A percentile compares a stretch with the other conserved stretches of the same genome.
Evolutionary conservation across 2,329 filamentous ascomycete species (phyloP).

Genomic region (Fusarium subtropicale): DNA sequence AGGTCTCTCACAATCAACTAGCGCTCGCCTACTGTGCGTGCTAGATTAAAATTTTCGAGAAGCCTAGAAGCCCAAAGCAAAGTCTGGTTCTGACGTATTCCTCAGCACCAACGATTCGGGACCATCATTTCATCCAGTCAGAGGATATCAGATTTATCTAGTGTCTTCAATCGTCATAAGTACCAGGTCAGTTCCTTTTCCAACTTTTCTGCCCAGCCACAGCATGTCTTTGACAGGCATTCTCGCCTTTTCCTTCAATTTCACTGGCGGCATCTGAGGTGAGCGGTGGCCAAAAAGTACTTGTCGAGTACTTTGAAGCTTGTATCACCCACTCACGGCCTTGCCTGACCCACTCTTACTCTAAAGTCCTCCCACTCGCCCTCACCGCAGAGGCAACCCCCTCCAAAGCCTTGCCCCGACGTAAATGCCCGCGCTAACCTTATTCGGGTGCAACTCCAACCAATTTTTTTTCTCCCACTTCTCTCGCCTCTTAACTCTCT

Average conservation of each 20-base stretch:
- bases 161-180: constrained; percentile 34
- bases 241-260: constrained; percentile 17
- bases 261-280: constrained; percentile 33
- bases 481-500: constrained; percentile 50
- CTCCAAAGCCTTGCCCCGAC: constrained; percentile 45
- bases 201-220: constrained; percentile 38
- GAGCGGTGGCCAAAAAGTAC: constrained; percentile 47
- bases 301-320: constrained; percentile 30
- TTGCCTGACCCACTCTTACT: constrained; percentile 44
- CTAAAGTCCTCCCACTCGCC: constrained; percentile 37
- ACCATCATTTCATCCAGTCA: constrained; percentile 21
- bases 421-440: constrained; percentile 47
- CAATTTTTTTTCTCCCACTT: constrained; percentile 53
- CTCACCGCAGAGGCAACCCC: constrained; percentile 46
- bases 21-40: constrained; percentile 2
- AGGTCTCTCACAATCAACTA: constrained; percentile 7
- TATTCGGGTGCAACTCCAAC: constrained; percentile 48
- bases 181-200: constrained; percentile 29
- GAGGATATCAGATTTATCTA: constrained; percentile 11
- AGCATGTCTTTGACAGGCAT: constrained; percentile 32
- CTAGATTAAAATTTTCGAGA: background rate
- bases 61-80: constrained; percentile 1
- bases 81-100: constrained; percentile 22
- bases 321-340: constrained; percentile 45
- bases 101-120: constrained; percentile 32